Conservation (phyloP, 768 basidiomycete species). For the Tylopilus subfusipes region DNA sequence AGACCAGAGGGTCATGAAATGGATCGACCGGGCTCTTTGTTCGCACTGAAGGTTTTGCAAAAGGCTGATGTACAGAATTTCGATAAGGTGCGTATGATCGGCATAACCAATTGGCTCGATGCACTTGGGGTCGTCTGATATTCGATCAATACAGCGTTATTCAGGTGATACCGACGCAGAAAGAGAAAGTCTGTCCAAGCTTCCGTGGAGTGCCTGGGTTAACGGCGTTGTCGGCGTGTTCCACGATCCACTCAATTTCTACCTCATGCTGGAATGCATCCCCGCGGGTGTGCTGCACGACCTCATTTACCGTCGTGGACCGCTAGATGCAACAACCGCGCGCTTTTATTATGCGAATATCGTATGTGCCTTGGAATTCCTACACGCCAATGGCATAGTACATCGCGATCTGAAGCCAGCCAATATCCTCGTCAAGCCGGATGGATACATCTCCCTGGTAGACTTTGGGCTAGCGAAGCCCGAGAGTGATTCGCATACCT, state of each 20-base stretch:
- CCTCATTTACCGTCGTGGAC: conserved; percentile 31
- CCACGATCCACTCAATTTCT: conserved; percentile 45
- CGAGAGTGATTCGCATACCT: conserved; percentile 14
- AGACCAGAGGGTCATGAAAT: conserved; percentile 26
- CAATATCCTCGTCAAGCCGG: conserved; percentile 52
- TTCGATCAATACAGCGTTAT: conserved; percentile 17
- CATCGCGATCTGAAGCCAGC: conserved; percentile 59
- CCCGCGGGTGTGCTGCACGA: conserved; percentile 43
- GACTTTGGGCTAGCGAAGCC: conserved; percentile 47
- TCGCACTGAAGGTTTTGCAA: conserved; percentile 45
- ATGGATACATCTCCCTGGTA: conserved; percentile 52
- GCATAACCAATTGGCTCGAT: background rate
- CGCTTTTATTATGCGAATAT: conserved; percentile 58
- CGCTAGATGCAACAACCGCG: conserved; percentile 31
- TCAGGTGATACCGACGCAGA: conserved; percentile 39
- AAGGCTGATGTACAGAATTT: conserved; percentile 34
- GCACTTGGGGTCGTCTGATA: background rate
- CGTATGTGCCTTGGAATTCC: conserved; percentile 44
- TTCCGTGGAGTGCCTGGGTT: conserved; percentile 56
- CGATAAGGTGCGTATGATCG: conserved; percentile 27
- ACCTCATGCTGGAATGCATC: conserved; percentile 49
- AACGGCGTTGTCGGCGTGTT: conserved; percentile 44
- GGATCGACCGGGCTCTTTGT: conserved; percentile 37
- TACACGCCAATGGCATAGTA: conserved; percentile 42
- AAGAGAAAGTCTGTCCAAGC: conserved; percentile 35